A percentile compares a stretch with the other conserved stretches of the same genome.
Evolutionary conservation across 2,329 filamentous ascomycete species (phyloP).

Genomic region (Sporothrix luriei): DNA sequence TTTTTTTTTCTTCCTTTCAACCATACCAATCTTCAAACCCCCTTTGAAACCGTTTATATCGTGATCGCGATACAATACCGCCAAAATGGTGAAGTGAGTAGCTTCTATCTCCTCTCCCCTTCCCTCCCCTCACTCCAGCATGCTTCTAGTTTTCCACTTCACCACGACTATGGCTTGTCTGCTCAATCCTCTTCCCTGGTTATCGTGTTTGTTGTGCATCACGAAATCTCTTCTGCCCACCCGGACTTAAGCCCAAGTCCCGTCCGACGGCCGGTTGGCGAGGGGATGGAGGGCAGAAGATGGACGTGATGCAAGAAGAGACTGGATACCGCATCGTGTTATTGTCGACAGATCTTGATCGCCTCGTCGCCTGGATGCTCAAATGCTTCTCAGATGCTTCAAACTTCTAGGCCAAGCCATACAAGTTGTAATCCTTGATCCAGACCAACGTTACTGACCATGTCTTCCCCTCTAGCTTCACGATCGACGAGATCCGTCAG

Average conservation of each 20-base stretch:
- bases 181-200: neutral
- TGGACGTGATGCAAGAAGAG: neutral
- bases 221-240: slow-evolving; percentile 27
- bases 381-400: neutral
- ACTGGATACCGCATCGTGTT: neutral
- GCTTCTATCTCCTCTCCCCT: slow-evolving; percentile 4
- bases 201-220: slow-evolving; percentile 10
- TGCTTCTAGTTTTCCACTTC: neutral
- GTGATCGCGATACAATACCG: slow-evolving; percentile 63
- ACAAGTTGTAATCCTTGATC: neutral
- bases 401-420: neutral
- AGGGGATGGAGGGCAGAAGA: neutral
- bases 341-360: no score
- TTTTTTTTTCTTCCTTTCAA: slow-evolving; percentile 27
- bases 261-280: slow-evolving; percentile 29
- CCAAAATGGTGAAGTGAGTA: slow-evolving; percentile 99
- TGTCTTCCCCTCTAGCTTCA: slow-evolving; percentile 73
- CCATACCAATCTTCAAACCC: slow-evolving; percentile 30
- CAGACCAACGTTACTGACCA: slow-evolving; percentile 49
- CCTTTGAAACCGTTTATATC: slow-evolving; percentile 34
- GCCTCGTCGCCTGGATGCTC: neutral
- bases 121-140: no score
- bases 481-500: slow-evolving; percentile 85
- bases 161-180: neutral
- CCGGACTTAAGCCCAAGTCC: slow-evolving; percentile 38